Conservation (phyloP, 768 basidiomycete genomes). For the Myochromella boudieri region DNA sequence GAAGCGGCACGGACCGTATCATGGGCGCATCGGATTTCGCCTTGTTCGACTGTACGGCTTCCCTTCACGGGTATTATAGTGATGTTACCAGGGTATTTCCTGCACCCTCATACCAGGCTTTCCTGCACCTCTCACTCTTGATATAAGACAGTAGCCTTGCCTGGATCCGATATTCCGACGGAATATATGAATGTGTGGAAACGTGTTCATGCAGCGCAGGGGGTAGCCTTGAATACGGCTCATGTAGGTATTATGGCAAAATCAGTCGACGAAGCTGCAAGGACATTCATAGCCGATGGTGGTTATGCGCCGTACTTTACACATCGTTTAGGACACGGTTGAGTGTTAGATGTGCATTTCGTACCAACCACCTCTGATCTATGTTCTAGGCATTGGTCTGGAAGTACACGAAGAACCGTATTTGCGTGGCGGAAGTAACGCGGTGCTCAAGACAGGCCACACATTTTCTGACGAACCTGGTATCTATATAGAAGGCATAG, state of each 20-base stretch:
- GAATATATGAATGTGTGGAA: conserved; percentile 62
- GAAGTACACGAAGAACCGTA: conserved; percentile 85
- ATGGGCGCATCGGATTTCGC: conserved; percentile 61
- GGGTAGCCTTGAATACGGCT: conserved; percentile 47
- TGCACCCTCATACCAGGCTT: not conserved
- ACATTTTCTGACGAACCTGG: conserved; percentile 85
- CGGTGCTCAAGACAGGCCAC: conserved; percentile 60
- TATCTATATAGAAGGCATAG: conserved; percentile 69
- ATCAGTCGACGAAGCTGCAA: conserved; percentile 64
- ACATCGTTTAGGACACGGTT: conserved; percentile 80
- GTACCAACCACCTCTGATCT: conserved; percentile 6
- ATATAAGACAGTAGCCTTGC: conserved; percentile 63
- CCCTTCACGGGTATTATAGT: conserved; percentile 71
- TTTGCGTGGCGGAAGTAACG: conserved; percentile 66
- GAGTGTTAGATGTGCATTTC: conserved; percentile 15
- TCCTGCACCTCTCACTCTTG: conserved; percentile 1
- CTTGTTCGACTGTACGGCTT: conserved; percentile 73
- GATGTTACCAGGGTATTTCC: conserved; percentile 72
- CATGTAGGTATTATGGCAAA: conserved; percentile 47
- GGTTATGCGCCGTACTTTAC: conserved; percentile 67
- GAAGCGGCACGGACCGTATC: conserved; percentile 66
- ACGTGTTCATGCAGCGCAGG: conserved; percentile 64
- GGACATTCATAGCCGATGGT: conserved; percentile 39
- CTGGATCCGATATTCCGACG: conserved; percentile 51
- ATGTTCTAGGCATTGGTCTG: conserved; percentile 68